Percentiles rank a stretch among this genome's conserved stretches.
Conservation (phyloP, 176 grass and related monocot species). For the Oryza officinalis region DNA sequence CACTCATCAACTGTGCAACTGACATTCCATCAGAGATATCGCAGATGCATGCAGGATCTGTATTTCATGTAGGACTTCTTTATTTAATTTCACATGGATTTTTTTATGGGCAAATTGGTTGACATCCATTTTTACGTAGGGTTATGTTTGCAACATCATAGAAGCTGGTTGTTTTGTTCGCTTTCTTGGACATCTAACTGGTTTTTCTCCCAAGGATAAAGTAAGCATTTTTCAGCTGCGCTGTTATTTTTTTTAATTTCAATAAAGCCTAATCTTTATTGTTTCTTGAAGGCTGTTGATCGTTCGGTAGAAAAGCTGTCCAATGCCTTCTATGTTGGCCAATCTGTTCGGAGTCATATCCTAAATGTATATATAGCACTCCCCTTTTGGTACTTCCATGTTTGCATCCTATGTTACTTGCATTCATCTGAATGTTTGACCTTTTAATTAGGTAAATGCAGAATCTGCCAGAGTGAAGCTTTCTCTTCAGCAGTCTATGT, state of each 20-base stretch:
- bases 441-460: slow-evolving; percentile 57
- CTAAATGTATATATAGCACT: slow-evolving; percentile 60
- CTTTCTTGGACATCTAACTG: slow-evolving; percentile 91
- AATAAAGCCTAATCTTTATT: slow-evolving; percentile 42
- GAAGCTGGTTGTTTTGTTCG: slow-evolving; percentile 95
- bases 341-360: slow-evolving; percentile 81
- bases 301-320: slow-evolving; percentile 60
- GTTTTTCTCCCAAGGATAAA: slow-evolving; percentile 92
- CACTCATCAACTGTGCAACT: slow-evolving; percentile 60
- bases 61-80: slow-evolving; percentile 62
- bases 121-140: slow-evolving; percentile 54
- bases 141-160: slow-evolving; percentile 94
- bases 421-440: slow-evolving; percentile 14
- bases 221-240: slow-evolving; percentile 49
- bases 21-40: slow-evolving; percentile 81
- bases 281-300: slow-evolving; percentile 74
- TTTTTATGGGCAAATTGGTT: slow-evolving; percentile 21
- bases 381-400: slow-evolving; percentile 12
- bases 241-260: slow-evolving; percentile 1
- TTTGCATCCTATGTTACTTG: slow-evolving; percentile 23
- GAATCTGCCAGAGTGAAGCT: slow-evolving; percentile 84
- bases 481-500: slow-evolving; percentile 85
- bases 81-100: slow-evolving; percentile 27
- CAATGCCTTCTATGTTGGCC: slow-evolving; percentile 77
- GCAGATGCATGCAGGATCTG: slow-evolving; percentile 53